These are phyloP conservation scores for Penicillium sp. DNA, from an alignment of 2,329 filamentous ascomycete species.

Conservation along the genomic window DNA sequence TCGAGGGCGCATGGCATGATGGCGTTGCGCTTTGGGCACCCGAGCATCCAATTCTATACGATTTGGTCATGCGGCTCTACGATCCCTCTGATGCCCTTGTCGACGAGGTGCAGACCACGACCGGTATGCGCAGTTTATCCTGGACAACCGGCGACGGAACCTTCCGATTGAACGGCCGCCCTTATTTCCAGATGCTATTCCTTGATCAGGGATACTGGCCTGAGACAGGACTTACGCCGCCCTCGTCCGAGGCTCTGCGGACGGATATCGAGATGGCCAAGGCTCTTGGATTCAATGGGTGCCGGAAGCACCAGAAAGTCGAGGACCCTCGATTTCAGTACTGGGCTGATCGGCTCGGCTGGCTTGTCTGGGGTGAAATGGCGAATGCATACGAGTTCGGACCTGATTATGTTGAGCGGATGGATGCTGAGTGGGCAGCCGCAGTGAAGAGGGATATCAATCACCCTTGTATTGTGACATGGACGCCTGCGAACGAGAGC, in stretches of 20 bases:
- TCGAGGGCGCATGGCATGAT: conserved; percentile 55
- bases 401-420: conserved; percentile 58
- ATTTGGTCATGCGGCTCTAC: conserved; percentile 56
- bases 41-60: conserved; percentile 63
- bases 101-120: conserved; percentile 61
- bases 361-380: conserved; percentile 72
- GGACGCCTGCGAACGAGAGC: conserved; percentile 66
- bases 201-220: conserved; percentile 73
- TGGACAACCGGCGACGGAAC: conserved; percentile 61
- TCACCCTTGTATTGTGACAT: conserved; percentile 63
- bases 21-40: conserved; percentile 69
- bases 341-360: conserved; percentile 65
- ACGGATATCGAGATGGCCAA: conserved; percentile 65
- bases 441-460: conserved; percentile 65
- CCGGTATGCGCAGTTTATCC: conserved; percentile 61
- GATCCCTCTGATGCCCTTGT: conserved; percentile 28
- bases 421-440: conserved; percentile 66
- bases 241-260: conserved; percentile 65
- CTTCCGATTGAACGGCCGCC: conserved; percentile 66
- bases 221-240: conserved; percentile 66
- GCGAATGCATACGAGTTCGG: conserved; percentile 65
- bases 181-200: conserved; percentile 66
- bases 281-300: conserved; percentile 66
- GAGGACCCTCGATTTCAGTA: conserved; percentile 67
- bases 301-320: conserved; percentile 68